Evolutionary conservation across 176 grass and related monocot genomes (phyloP), one percentile per base, ranked within the genome.

Genomic region (Raddia guianensis): DNA sequence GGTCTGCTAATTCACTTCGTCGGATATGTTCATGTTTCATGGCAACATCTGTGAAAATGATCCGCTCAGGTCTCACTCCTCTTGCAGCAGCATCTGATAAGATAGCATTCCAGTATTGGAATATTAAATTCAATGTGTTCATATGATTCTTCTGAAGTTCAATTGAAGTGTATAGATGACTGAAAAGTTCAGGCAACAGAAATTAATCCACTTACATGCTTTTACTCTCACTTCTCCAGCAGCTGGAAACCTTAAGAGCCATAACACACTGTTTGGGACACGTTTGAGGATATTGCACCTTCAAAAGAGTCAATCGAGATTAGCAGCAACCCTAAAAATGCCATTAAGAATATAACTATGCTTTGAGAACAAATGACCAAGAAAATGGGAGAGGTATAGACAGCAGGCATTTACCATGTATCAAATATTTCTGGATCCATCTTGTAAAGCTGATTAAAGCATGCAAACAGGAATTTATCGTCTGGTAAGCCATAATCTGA

Each of bases 371-470:
- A 19, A 0, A 65, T 56, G 12, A 16, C 18, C 3, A 45, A 5
- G 15, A 7, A 79, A 40, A 55, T 9, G 62, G 53, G 7, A 6
- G 53, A 55, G 46, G 43, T 76, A 60, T 6, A 68, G n/a, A 64
- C 11, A 86, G 20, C 48, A 15, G 10, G 34, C 3, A 64, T 40
- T 81, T 90, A 97, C 93, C 93, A 97, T 84, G 85, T 89, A 49
- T 93, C 91, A 81, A 92, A 93, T 89, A 97, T 88, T 78, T 92
- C 93, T 78, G 93, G 93, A 73, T 97, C 93, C 93, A 97, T 97
- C 83, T 97, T 97, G 62, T 97, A 97, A 86, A 97, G 88, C 80
- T 97, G 93, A 83, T 92, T 97, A 86, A 97, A 97, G 82, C 93
- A 97, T 55, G 93, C 93, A 84, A 97, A 97, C 81, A 97, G 86